A percentile compares a stretch with the other conserved stretches of the same genome.
Conservation (phyloP, 2,329 filamentous ascomycete species). For the Fusarium xylarioides region DNA sequence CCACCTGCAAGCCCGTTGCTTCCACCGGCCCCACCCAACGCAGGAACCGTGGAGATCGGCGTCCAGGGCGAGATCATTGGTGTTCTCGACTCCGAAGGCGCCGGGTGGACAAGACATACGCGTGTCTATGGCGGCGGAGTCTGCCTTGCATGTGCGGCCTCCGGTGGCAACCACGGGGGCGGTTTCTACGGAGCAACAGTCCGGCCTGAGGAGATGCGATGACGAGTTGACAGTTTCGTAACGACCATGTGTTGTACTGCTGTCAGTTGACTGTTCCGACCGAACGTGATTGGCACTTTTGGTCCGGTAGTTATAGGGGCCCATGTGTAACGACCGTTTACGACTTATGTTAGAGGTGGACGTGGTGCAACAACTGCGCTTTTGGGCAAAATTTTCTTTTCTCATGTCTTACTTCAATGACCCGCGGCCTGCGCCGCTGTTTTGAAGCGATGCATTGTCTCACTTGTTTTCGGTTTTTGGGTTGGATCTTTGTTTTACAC, state of each 20-base stretch:
- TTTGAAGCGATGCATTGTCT: conserved; percentile 8
- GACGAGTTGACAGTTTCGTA: conserved; percentile 13
- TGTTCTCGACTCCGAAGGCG: conserved; percentile 57
- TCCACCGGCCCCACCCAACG: conserved; percentile 56
- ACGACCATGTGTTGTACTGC: neutral
- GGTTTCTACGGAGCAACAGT: conserved; percentile 66
- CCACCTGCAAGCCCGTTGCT: conserved; percentile 58
- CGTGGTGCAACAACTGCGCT: conserved; percentile 28
- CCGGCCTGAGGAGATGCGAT: conserved; percentile 61
- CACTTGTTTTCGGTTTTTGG: neutral
- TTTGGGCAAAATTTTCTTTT: conserved; percentile 22
- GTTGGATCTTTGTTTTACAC: conserved; percentile 8
- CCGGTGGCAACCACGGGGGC: conserved; percentile 54
- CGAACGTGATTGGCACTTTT: conserved; percentile 4
- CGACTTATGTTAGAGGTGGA: conserved; percentile 37
- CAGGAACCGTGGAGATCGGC: conserved; percentile 48
- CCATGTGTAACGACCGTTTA: conserved; percentile 36
- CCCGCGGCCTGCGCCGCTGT: neutral
- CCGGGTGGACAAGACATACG: conserved; percentile 66
- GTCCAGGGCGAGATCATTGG: conserved; percentile 62
- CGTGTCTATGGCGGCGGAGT: conserved; percentile 67
- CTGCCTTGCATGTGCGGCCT: conserved; percentile 64
- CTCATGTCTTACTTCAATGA: conserved; percentile 10
- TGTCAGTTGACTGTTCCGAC: conserved; percentile 11
- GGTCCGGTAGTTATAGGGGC: neutral